Conservation (phyloP, 164 flowering plant species). For the Amborella trichopoda region DNA sequence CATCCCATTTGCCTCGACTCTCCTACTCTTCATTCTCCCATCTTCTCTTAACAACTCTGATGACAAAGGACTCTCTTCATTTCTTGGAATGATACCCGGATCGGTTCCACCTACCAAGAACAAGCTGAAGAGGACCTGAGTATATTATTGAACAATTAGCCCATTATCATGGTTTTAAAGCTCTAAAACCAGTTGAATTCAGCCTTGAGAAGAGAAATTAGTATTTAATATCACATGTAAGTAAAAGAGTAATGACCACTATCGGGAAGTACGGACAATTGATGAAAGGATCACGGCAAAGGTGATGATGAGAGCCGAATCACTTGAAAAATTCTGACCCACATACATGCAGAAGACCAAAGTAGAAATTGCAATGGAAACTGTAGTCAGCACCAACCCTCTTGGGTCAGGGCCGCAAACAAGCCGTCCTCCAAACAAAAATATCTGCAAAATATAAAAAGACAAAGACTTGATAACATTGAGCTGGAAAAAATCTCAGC, state of each 20-base stretch:
- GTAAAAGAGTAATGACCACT: too few relatives aligned
- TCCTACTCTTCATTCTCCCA: constrained; percentile 18
- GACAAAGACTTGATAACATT: too few relatives aligned
- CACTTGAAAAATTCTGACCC: constrained; percentile 12
- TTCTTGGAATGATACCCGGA: constrained; percentile 44
- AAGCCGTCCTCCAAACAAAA: constrained; percentile 37
- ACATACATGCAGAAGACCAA: constrained; percentile 29
- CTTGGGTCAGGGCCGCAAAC: constrained; percentile 46
- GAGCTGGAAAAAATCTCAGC: too few relatives aligned
- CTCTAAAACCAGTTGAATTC: too few relatives aligned
- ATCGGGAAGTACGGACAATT: constrained; percentile 27
- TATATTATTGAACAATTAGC: not conserved
- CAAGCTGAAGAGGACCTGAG: constrained; percentile 36
- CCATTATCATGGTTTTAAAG: too few relatives aligned
- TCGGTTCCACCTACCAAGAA: constrained; percentile 27
- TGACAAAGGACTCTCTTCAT: constrained; percentile 5
- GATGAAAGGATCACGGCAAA: constrained; percentile 17
- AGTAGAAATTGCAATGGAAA: constrained; percentile 27
- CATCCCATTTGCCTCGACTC: constrained; percentile 28
- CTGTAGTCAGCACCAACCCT: constrained; percentile 27
- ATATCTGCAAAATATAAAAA: too few relatives aligned
- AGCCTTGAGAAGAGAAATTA: too few relatives aligned
- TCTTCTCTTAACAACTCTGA: too few relatives aligned
- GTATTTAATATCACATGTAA: too few relatives aligned
- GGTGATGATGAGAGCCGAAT: constrained; percentile 12